Percentiles rank a stretch among this genome's conserved stretches.
phyloP scores from a whole-genome alignment of 768 basidiomycete species.

The Coprinellus micaceus region DNA sequence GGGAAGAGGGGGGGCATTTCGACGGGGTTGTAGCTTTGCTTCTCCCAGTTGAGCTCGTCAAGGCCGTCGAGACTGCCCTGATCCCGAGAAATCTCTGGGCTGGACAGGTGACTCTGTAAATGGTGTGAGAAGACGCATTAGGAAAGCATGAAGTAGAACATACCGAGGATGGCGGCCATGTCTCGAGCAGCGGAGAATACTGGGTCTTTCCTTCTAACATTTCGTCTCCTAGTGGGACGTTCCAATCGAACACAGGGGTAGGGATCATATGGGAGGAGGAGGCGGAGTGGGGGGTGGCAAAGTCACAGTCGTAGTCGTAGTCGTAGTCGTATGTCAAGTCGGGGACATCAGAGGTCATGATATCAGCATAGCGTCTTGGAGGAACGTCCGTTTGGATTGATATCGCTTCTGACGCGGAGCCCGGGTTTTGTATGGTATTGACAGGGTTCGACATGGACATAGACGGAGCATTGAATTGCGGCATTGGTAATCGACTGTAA shows the following conservation, averaged over 20 bases:
- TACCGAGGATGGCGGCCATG: background rate
- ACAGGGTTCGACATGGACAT: slow-evolving; percentile 2
- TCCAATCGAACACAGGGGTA: slow-evolving; percentile 25
- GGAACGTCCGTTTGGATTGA: slow-evolving; percentile 7
- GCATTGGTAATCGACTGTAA: background rate
- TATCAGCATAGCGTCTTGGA: slow-evolving; percentile 2
- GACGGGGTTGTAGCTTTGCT: slow-evolving; percentile 3
- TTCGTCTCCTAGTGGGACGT: background rate
- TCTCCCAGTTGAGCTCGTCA: slow-evolving; percentile 10
- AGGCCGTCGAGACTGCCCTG: background rate
- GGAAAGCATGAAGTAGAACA: background rate
- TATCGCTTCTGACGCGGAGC: slow-evolving; percentile 3
- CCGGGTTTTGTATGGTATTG: background rate
- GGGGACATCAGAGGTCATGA: slow-evolving; percentile 18
- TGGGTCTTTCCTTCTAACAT: background rate
- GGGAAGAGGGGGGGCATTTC: background rate
- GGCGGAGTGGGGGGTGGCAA: slow-evolving; percentile 25
- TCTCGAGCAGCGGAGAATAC: background rate
- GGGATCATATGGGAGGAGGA: slow-evolving; percentile 24
- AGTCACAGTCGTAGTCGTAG: slow-evolving; percentile 10
- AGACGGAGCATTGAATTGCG: background rate
- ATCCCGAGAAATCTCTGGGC: background rate
- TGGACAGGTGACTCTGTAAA: background rate
- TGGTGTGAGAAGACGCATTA: background rate
- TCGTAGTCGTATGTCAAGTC: slow-evolving; percentile 24